These are phyloP conservation scores for Venturia nashicola DNA, from an alignment of 2,329 filamentous ascomycete genomes.

Conservation along the genomic window DNA sequence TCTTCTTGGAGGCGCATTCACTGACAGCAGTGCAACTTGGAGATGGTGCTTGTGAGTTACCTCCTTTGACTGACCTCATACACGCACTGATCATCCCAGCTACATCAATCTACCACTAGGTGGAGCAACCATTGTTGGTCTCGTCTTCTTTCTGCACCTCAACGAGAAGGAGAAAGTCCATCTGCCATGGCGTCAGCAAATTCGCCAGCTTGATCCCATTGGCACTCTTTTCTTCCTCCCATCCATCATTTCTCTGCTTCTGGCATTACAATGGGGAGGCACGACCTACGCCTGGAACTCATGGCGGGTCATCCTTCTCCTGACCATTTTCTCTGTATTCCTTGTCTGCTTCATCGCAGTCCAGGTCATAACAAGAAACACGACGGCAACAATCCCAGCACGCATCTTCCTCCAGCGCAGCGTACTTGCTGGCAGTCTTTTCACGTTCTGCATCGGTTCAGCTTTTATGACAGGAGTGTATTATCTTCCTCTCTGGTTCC, in stretches of 20 bases:
- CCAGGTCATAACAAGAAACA: slow-evolving; percentile 13
- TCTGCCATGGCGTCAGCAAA: slow-evolving; percentile 5
- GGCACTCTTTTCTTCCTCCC: slow-evolving; percentile 22
- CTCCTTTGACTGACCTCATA: not conserved
- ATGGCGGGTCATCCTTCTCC: slow-evolving; percentile 13
- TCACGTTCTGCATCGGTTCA: slow-evolving; percentile 6
- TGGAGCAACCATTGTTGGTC: slow-evolving; percentile 12
- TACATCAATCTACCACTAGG: slow-evolving; percentile 20
- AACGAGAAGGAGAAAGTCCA: slow-evolving; percentile 11
- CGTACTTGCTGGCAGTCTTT: slow-evolving; percentile 1
- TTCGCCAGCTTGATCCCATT: slow-evolving; percentile 22
- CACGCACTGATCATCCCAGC: not conserved
- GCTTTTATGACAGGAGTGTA: slow-evolving; percentile 11
- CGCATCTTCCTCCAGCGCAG: slow-evolving; percentile 12
- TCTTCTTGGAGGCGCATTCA: slow-evolving; percentile 16
- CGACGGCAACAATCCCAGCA: slow-evolving; percentile 17
- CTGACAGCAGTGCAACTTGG: slow-evolving; percentile 10
- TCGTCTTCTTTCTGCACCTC: slow-evolving; percentile 12
- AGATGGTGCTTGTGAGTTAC: slow-evolving; percentile 14
- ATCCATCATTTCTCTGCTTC: slow-evolving; percentile 20
- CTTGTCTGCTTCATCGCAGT: slow-evolving; percentile 14
- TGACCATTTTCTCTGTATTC: slow-evolving; percentile 11
- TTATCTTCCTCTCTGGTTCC: slow-evolving; percentile 28
- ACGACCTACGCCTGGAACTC: slow-evolving; percentile 13
- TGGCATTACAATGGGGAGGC: slow-evolving; percentile 26